Evolutionary conservation across 2,329 filamentous ascomycete species (phyloP).

Genomic region (Biscogniauxia sp.): DNA sequence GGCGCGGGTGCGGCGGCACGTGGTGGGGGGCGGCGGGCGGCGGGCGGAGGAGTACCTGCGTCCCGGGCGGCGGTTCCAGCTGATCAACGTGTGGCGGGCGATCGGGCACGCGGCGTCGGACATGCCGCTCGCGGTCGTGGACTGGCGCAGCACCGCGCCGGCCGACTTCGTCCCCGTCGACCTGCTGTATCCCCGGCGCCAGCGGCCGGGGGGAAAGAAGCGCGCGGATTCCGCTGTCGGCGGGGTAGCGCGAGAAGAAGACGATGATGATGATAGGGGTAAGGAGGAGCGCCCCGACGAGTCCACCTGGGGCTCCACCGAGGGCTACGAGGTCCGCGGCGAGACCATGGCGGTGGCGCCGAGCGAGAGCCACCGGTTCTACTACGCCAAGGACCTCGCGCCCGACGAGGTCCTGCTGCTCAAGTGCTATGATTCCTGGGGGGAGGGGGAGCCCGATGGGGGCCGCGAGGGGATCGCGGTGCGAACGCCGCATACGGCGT

Average conservation of each 20-base stretch:
- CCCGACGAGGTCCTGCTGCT: conserved; percentile 47
- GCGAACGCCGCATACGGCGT: conserved; percentile 53
- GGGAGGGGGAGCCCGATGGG: conserved; percentile 33
- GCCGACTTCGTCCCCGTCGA: conserved; percentile 60
- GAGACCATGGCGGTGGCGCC: conserved; percentile 61
- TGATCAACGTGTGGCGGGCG: conserved; percentile 71
- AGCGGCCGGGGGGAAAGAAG: conserved; percentile 42
- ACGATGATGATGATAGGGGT: conserved; percentile 57
- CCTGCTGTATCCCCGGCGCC: conserved; percentile 54
- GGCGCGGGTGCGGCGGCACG: conserved; percentile 59
- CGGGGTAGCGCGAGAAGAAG: conserved; percentile 13
- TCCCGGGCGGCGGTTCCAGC: conserved; percentile 57
- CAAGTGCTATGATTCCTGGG: conserved; percentile 54
- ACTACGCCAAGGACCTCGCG: conserved; percentile 67
- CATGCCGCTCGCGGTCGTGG: conserved; percentile 60
- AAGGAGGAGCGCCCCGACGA: conserved; percentile 56
- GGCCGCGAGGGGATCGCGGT: conserved; percentile 42
- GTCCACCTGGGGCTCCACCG: conserved; percentile 43
- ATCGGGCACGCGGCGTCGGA: conserved; percentile 61
- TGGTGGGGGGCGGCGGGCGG: conserved; percentile 57
- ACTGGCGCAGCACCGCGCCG: conserved; percentile 56
- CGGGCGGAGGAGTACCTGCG: conserved; percentile 50
- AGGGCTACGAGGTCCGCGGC: conserved; percentile 59
- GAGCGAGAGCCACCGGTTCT: conserved; percentile 59
- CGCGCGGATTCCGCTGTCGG: conserved; percentile 27